phyloP scores from a whole-genome alignment of 2,329 filamentous ascomycete genomes.

The Alternaria brassicae region DNA sequence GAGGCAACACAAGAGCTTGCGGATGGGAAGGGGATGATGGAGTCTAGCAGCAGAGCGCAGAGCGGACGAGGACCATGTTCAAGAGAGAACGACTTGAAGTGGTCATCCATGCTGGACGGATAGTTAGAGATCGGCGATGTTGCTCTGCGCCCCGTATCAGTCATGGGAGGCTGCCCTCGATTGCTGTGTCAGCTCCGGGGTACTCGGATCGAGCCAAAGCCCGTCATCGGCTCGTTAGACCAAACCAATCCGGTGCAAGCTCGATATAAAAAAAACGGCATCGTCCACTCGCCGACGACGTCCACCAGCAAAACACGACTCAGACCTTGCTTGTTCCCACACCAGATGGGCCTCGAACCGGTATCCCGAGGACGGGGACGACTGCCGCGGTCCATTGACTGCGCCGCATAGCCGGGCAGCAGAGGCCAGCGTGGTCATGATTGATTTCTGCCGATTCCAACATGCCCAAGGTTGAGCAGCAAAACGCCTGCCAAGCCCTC shows the following conservation, averaged over 20 bases:
- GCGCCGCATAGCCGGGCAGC: not conserved
- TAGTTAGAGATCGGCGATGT: slow-evolving; percentile 31
- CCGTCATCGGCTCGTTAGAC: slow-evolving; percentile 19
- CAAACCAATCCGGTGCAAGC: slow-evolving; percentile 18
- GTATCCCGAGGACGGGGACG: slow-evolving; percentile 2
- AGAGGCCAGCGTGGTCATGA: not conserved
- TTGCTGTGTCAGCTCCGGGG: slow-evolving; percentile 26
- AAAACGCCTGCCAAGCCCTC: not conserved
- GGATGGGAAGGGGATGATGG: slow-evolving; percentile 1
- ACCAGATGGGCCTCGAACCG: slow-evolving; percentile 8
- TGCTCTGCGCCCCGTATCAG: slow-evolving; percentile 26
- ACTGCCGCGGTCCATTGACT: slow-evolving; percentile 1
- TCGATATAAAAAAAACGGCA: slow-evolving; percentile 14
- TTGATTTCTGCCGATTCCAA: not conserved
- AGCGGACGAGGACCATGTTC: slow-evolving; percentile 13
- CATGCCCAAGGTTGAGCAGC: not conserved
- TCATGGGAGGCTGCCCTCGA: slow-evolving; percentile 25
- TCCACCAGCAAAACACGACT: slow-evolving; percentile 4
- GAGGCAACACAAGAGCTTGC: slow-evolving; percentile 10
- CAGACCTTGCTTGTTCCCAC: slow-evolving; percentile 13
- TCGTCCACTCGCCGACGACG: slow-evolving; percentile 7
- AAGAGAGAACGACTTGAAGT: slow-evolving; percentile 21
- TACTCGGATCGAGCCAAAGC: slow-evolving; percentile 29
- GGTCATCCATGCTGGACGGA: slow-evolving; percentile 30
- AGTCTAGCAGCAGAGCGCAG: slow-evolving; percentile 1